Evolutionary conservation across 2,329 filamentous ascomycete genomes (phyloP), one percentile per base, ranked within the genome.

Genomic region (Elsinoe perseae): DNA sequence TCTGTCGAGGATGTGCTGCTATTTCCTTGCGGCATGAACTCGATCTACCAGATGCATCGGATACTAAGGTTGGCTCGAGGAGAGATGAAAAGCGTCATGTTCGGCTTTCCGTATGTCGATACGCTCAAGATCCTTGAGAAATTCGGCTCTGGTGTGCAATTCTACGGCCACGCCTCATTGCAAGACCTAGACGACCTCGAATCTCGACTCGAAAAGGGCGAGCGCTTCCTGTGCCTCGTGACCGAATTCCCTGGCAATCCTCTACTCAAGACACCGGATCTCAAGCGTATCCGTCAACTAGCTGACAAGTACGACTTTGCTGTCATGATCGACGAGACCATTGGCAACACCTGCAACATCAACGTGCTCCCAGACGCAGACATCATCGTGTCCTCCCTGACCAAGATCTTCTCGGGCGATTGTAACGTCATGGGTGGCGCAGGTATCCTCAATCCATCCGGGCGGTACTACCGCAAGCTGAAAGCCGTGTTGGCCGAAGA

Each of bases 31-130:
- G 93, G 93, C 34, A 98, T 98, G 91, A 96, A 89, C 66, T 84
- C 92, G 53, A 96, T 98, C 43, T 98, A 89, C 74, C 89, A 89
- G 63, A 80, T 87, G 0, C 93, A 98, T 68, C 83, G 86, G 50
- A 82, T 81, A 42, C 75, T 96, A 52, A 74, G 92, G 60, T 74
- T 76, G 53, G 78, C 82, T 0, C 81, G 84, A 34, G 83, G 83
- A 2, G 73, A 77, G 6, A 67, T 81, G 58, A 87, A 88, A 70
- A 95, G 89, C 69, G 83, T 98, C 66, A 91, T 86, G 65, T 96
- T 89, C 66, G 93, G 93, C n/a, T 98, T 98, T 64, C 90, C 93
- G 0, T 98, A 98, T 64, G 89, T 96, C 54, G 93, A 98, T 70
- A 96, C 93, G 0, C 79, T 97, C 56, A 98, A 98, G 69, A 89